phyloP scores from a whole-genome alignment of 352 stramenopile genomes.

The Phytophthora sojae region DNA sequence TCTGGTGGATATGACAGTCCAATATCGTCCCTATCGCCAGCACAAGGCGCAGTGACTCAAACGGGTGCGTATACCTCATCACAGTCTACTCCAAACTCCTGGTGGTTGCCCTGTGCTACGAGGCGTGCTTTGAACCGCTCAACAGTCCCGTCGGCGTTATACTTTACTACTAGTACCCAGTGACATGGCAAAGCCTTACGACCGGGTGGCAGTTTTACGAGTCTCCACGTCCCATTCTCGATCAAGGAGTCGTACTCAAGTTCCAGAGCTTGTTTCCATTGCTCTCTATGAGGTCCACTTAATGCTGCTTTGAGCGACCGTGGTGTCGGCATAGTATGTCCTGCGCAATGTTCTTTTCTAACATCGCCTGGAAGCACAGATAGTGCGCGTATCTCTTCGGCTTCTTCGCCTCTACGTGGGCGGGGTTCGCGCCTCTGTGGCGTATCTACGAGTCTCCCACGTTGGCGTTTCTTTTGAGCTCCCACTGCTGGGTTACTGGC shows the following conservation, averaged over 20 bases:
- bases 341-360: background rate
- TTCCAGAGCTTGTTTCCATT: slow-evolving; percentile 5
- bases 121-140: too few species aligned
- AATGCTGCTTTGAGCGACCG: slow-evolving; percentile 2
- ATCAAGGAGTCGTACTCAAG: slow-evolving; percentile 3
- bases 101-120: slow-evolving; percentile 1
- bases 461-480: slow-evolving; percentile 1
- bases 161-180: slow-evolving; percentile 14
- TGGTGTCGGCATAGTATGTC: slow-evolving; percentile 2
- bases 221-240: slow-evolving; percentile 5
- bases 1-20: slow-evolving; percentile 18
- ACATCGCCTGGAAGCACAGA: slow-evolving; percentile 2
- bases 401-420: background rate
- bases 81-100: slow-evolving; percentile 10
- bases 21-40: slow-evolving; percentile 5
- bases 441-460: background rate
- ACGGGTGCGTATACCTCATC: slow-evolving; percentile 9
- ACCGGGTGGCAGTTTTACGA: background rate
- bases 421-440: background rate
- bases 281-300: slow-evolving; percentile 1
- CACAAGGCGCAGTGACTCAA: slow-evolving; percentile 7
- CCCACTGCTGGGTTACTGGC: background rate
- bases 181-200: slow-evolving; percentile 7
- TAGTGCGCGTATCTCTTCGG: slow-evolving; percentile 1
- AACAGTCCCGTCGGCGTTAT: slow-evolving; percentile 1